These are phyloP conservation scores for Pleurotus ostreatus DNA, from an alignment of 768 basidiomycete genomes.

Conservation along the genomic window DNA sequence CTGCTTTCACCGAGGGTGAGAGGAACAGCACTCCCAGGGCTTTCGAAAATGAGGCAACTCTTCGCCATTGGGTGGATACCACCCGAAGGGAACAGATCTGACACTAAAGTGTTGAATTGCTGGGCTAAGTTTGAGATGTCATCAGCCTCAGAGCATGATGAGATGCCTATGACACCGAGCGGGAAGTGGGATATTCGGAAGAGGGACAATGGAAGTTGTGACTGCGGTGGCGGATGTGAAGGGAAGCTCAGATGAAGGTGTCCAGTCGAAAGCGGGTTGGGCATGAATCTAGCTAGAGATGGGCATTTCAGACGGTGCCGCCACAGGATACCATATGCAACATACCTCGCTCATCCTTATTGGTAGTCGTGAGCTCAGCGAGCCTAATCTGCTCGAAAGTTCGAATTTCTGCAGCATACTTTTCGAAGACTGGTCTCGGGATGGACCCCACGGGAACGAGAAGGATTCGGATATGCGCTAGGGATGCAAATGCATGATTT, in stretches of 20 bases:
- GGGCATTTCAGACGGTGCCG: neutral
- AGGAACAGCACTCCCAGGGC: slow-evolving; percentile 53
- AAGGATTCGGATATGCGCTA: slow-evolving; percentile 82
- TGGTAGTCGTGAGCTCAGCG: slow-evolving; percentile 78
- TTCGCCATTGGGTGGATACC: slow-evolving; percentile 75
- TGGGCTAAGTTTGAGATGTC: slow-evolving; percentile 48
- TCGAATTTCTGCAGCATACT: slow-evolving; percentile 70
- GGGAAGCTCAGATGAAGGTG: slow-evolving; percentile 78
- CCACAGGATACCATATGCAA: slow-evolving; percentile 6
- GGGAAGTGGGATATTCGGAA: slow-evolving; percentile 80
- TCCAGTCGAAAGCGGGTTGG: slow-evolving; percentile 69
- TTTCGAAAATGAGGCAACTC: slow-evolving; percentile 85
- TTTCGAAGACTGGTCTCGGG: slow-evolving; percentile 61
- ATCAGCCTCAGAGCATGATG: slow-evolving; percentile 51
- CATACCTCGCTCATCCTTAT: slow-evolving; percentile 73
- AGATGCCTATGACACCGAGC: slow-evolving; percentile 84
- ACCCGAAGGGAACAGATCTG: slow-evolving; percentile 62
- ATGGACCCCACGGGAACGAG: slow-evolving; percentile 85
- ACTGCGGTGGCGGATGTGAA: slow-evolving; percentile 67
- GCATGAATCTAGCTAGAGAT: slow-evolving; percentile 73
- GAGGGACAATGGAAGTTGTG: slow-evolving; percentile 65
- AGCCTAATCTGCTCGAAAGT: slow-evolving; percentile 71
- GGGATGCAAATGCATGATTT: slow-evolving; percentile 68
- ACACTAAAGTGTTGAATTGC: slow-evolving; percentile 63
- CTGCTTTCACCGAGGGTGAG: slow-evolving; percentile 52